Evolutionary conservation across 768 basidiomycete species (phyloP), one percentile per base, ranked within the genome.

Genomic region (Exsudoporus frostii): DNA sequence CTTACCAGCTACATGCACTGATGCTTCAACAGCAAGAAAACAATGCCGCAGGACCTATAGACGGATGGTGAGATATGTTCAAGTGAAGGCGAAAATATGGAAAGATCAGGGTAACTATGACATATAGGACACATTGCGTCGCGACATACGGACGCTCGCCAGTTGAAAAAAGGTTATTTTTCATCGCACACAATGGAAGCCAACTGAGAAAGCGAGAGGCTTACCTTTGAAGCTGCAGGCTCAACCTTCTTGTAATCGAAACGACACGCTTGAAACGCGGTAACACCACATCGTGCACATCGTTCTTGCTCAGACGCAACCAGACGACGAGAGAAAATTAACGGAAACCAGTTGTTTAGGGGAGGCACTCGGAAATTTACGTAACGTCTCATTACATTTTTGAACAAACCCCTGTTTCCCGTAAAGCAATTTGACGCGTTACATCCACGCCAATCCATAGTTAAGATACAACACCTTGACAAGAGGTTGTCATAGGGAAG

Each of bases 41-140:
- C 13, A 29, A 1, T 4, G 2, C 1, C 5, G 5, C 4, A n/a
- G 8, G 24, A 19, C 42, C 58, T 69, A 13, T 29, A 3, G 37
- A 46, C 30, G 5, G 10, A 30, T 9, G 9, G 48, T 69, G 3
- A 68, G 58, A 44, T 17, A 40, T 6, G 22, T 20, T 24, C 32
- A 13, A 33, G 13, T 36, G 39, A 33, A 48, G 7, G 33, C 8
- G 34, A 36, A 29, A 54, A 62, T 0, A 29, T 15, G 72, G 79
- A 80, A 74, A 77, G 20, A 81, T 90, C 88, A 90, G 88, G 85
- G 88, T 90, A 90, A 90, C 88, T 89, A 90, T 90, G 88, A 90
- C 88, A 86, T 80, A 76, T 79, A 76, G 67, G 67, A 68, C 68
- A 76, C 86, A 83, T 77, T 57, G 81, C 71, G 65, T 69, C 76